Evolutionary conservation across 169 alveolate genomes (phyloP).

Genomic region (Cryptosporidium sp.): DNA sequence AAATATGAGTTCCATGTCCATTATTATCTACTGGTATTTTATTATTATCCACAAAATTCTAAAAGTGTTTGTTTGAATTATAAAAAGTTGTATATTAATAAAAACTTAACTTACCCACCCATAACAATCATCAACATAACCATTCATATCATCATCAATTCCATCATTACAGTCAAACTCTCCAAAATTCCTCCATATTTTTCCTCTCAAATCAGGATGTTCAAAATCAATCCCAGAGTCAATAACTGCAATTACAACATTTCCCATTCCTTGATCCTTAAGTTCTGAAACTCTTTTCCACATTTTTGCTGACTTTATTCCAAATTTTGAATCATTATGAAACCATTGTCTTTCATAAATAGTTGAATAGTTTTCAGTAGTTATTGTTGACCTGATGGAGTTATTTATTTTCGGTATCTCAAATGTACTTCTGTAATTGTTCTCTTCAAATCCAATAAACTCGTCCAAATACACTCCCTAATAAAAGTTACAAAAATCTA

Average conservation of each 20-base stretch:
- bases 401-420: conserved; percentile 10
- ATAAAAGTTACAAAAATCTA: not conserved
- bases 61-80: not conserved
- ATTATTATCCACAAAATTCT: conserved; percentile 81
- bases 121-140: conserved; percentile 82
- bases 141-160: conserved; percentile 81
- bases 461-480: conserved; percentile 67
- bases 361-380: conserved; percentile 12
- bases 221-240: conserved; percentile 83
- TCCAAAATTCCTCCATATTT: conserved; percentile 81
- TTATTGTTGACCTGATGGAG: not conserved
- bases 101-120: conserved; percentile 80
- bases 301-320: conserved; percentile 60
- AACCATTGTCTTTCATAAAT: conserved; percentile 65
- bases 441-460: conserved; percentile 44
- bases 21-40: conserved; percentile 84
- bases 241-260: conserved; percentile 79
- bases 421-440: not conserved
- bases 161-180: conserved; percentile 80
- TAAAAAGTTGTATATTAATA: not conserved
- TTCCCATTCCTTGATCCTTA: conserved; percentile 48
- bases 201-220: conserved; percentile 82
- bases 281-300: conserved; percentile 65
- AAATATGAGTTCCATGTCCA: conserved; percentile 84
- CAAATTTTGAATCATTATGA: conserved; percentile 53